phyloP scores from a whole-genome alignment of 2,329 filamentous ascomycete species.

The Pseudocercospora pini-densiflorae region DNA sequence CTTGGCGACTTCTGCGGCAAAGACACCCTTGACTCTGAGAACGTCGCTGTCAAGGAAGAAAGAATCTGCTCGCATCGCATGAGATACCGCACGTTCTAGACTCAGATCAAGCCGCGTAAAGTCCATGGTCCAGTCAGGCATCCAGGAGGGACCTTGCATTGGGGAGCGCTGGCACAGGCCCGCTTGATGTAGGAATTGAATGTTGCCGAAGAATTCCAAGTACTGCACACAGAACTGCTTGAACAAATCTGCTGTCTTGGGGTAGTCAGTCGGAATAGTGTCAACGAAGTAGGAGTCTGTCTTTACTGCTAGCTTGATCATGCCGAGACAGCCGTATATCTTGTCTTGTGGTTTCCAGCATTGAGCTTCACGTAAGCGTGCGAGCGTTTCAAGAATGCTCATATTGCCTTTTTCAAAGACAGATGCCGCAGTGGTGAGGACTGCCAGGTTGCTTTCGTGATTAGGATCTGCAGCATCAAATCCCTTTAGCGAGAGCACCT shows the following conservation, averaged over 20 bases:
- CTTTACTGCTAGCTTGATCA: conserved; percentile 13
- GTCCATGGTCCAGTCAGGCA: conserved; percentile 14
- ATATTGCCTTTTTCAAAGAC: conserved; percentile 10
- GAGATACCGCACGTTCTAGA: conserved; percentile 13
- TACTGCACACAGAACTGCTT: conserved; percentile 14
- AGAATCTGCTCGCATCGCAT: conserved; percentile 9
- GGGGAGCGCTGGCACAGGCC: conserved; percentile 15
- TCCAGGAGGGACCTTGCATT: conserved; percentile 14
- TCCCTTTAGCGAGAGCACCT: conserved; percentile 10
- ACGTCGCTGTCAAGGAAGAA: neutral
- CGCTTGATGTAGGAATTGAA: conserved; percentile 8
- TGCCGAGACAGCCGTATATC: conserved; percentile 19
- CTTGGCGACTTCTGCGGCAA: conserved; percentile 6
- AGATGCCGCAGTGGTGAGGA: neutral
- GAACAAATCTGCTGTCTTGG: conserved; percentile 2
- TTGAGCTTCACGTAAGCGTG: conserved; percentile 1
- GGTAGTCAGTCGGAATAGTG: conserved; percentile 11
- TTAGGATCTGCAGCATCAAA: conserved; percentile 6
- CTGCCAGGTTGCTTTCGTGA: neutral
- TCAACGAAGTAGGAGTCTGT: neutral
- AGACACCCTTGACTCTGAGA: conserved; percentile 7
- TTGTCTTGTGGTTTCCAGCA: conserved; percentile 17
- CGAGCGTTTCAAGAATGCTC: conserved; percentile 7
- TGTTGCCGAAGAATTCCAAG: neutral
- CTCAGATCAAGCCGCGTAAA: conserved; percentile 6